phyloP scores from a whole-genome alignment of 306 rosid species.

The Astragalus glycyphyllos region DNA sequence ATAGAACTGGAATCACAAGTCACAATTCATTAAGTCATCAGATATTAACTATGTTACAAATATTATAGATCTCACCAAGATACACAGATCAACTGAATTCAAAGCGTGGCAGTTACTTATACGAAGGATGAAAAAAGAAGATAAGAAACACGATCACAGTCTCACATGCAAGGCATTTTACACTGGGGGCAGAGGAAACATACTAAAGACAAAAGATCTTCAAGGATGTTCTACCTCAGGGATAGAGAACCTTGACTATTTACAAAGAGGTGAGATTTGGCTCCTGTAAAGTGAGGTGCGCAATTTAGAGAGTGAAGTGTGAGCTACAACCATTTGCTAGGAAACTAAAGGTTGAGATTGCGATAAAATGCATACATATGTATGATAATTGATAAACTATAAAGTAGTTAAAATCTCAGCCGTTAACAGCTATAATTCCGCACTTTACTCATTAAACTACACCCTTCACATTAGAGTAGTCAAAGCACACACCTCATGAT shows the following conservation, averaged over 20 bases:
- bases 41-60: constrained; percentile 40
- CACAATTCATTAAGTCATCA: constrained; percentile 31
- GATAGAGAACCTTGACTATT: too few relatives aligned
- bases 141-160: constrained; percentile 33
- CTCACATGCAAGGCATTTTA: constrained; percentile 14
- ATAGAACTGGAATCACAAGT: constrained; percentile 20
- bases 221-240: too few relatives aligned
- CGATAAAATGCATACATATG: not conserved
- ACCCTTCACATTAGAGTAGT: constrained; percentile 14
- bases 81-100: constrained; percentile 42
- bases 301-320: constrained; percentile 7
- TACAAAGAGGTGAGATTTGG: constrained; percentile 29
- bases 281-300: not conserved
- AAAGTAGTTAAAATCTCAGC: not conserved
- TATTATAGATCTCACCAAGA: constrained; percentile 34
- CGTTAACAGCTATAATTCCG: not conserved
- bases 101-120: constrained; percentile 19
- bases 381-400: constrained; percentile 5
- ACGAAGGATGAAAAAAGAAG: constrained; percentile 3
- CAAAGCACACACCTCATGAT: constrained; percentile 25
- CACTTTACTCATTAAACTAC: constrained; percentile 29
- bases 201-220: too few relatives aligned
- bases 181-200: too few relatives aligned
- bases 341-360: not conserved
- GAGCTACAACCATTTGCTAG: not conserved